phyloP scores from a whole-genome alignment of 768 basidiomycete genomes.

The Leucocoprinus leucothites region DNA sequence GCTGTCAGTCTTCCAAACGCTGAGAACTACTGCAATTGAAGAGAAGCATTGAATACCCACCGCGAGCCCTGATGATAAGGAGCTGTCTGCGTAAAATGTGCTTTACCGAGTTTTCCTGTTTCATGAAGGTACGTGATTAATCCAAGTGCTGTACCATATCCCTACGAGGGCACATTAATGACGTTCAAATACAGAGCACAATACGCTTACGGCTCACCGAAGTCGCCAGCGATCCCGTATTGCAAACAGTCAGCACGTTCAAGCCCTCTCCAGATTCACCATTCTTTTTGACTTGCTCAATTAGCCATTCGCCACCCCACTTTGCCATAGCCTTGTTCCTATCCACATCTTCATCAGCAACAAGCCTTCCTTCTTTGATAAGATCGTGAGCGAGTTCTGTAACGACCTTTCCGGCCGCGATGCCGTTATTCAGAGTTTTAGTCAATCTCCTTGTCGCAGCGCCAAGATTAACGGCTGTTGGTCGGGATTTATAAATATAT shows the following conservation, averaged over 20 bases:
- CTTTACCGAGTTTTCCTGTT: constrained; percentile 69
- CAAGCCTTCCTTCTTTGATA: constrained; percentile 63
- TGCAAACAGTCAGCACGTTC: constrained; percentile 92
- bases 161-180: constrained; percentile 41
- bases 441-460: constrained; percentile 77
- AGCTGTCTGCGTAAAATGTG: constrained; percentile 92
- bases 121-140: constrained; percentile 90
- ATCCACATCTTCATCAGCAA: constrained; percentile 87
- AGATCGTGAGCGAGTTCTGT: constrained; percentile 54
- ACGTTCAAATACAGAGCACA: background rate
- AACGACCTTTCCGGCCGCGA: constrained; percentile 41
- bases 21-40: background rate
- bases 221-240: constrained; percentile 95
- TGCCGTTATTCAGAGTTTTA: constrained; percentile 40
- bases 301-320: constrained; percentile 84
- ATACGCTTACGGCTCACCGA: constrained; percentile 53
- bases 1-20: constrained; percentile 70
- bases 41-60: constrained; percentile 29
- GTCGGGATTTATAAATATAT: constrained; percentile 82
- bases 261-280: constrained; percentile 42
- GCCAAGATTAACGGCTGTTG: constrained; percentile 94
- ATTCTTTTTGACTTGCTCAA: constrained; percentile 41
- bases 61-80: constrained; percentile 93
- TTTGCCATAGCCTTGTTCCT: constrained; percentile 84
- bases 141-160: constrained; percentile 93